These are phyloP conservation scores for Trichoderma arundinaceum DNA, from an alignment of 2,329 filamentous ascomycete species.

Conservation along the genomic window DNA sequence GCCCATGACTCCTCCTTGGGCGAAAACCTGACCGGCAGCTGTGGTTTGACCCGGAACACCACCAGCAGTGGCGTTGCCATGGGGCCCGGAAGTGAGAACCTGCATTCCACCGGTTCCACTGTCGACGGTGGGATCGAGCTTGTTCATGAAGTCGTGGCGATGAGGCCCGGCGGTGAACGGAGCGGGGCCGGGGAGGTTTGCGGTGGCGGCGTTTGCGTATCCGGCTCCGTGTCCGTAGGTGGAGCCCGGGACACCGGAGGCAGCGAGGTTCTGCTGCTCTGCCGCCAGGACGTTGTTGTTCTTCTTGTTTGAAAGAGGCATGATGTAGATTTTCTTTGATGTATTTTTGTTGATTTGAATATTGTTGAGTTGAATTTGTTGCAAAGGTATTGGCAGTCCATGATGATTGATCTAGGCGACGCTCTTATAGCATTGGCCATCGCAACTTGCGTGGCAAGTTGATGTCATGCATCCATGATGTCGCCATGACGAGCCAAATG, in stretches of 20 bases:
- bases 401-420: too few species aligned
- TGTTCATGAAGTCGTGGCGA: conserved; percentile 33
- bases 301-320: conserved; percentile 24
- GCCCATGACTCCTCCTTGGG: conserved; percentile 1
- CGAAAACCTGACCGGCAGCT: background rate
- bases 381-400: background rate
- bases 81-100: conserved; percentile 5
- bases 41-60: background rate
- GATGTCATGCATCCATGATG: conserved; percentile 13
- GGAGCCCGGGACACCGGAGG: background rate
- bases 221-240: background rate
- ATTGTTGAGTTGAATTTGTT: background rate
- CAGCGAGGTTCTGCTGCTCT: conserved; percentile 22
- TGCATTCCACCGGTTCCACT: conserved; percentile 30
- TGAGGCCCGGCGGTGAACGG: conserved; percentile 33
- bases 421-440: too few species aligned
- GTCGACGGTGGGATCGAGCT: conserved; percentile 33
- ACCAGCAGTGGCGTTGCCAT: background rate
- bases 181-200: conserved; percentile 32
- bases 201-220: background rate
- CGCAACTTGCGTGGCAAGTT: conserved; percentile 8
- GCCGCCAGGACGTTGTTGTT: conserved; percentile 8
- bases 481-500: conserved; percentile 8
- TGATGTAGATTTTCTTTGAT: background rate
- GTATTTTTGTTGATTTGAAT: conserved; percentile 5